Base-by-base conservation (phyloP, 2,329 filamentous ascomycete genomes). In the Nemania serpens region DNA sequence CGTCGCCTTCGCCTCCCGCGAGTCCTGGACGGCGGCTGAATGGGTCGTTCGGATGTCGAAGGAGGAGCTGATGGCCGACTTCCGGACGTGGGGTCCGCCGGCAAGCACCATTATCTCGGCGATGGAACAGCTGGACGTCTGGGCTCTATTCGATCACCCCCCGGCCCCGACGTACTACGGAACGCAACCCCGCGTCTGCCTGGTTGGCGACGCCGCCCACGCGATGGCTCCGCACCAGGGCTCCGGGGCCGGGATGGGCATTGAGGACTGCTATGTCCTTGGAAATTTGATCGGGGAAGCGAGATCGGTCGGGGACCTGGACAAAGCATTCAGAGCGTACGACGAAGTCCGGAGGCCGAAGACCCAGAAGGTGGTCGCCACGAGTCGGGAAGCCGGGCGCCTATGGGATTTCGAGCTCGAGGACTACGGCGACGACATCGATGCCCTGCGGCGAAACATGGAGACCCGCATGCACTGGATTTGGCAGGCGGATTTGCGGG, bases 141-240 rank as follows among this genome's bases (percentile, higher is more conserved):
- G 81, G 64, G 79, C 81, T 48, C 71, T 81, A 0, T 76, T 75
- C 34, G 73, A 79, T n/a, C 67, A 78, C 43, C 79, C 78, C 0
- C 71, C 81, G 1, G 75, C 76, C 1, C 68, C 69, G 11, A 83
- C 78, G 45, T 76, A 75, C 65, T 75, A 75, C 22, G 76, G 76
- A 7, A 51, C 57, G 7, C 45, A 50, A 7, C 68, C 67, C 10
- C 74, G 79, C 0, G 67, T 82, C 22, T 79, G 77, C 39, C 76
- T 88, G 2, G 71, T 85, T 0, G 87, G 86, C 13, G 86, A 89
- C 67, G 85, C 86, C 0, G 87, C 86, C 0, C 86, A 89, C 69
- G 85, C 85, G 0, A 83, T 83, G 41, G 83, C 84, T 0, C 86
- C 86, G 0, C 82, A 85, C 41, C 82, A 86, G 43, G 86, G 85